These are phyloP conservation scores for Penicillium corylophilum DNA, from an alignment of 2,329 filamentous ascomycete genomes.

Conservation along the genomic window DNA sequence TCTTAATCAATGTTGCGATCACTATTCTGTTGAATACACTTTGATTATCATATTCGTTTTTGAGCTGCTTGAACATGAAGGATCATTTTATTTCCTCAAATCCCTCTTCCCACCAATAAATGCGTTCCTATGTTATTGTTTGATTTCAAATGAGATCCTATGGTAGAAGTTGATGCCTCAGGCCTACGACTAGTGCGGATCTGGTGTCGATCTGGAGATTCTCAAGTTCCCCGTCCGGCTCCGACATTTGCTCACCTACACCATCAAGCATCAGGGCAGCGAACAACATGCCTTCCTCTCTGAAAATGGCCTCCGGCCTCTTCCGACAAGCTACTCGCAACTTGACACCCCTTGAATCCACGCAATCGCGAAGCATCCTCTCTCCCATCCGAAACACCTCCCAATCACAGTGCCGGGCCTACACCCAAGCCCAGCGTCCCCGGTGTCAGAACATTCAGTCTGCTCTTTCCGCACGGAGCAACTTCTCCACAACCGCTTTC, in stretches of 20 bases:
- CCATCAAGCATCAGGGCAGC: neutral
- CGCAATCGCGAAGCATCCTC: constrained; percentile 15
- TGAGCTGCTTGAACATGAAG: neutral
- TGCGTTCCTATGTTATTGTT: too few species aligned
- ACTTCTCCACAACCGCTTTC: constrained; percentile 31
- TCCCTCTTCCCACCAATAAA: too few species aligned
- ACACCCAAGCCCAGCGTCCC: constrained; percentile 22
- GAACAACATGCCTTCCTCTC: constrained; percentile 28
- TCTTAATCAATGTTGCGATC: neutral
- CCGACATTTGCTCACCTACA: constrained; percentile 3
- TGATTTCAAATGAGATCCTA: too few species aligned
- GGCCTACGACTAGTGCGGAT: constrained; percentile 22
- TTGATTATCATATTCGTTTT: neutral
- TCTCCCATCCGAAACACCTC: constrained; percentile 19
- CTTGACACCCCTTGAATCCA: constrained; percentile 11
- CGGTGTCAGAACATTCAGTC: constrained; percentile 13
- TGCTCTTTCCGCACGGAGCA: constrained; percentile 10
- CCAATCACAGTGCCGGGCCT: constrained; percentile 23
- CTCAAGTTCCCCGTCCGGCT: constrained; percentile 14
- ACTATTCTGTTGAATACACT: neutral
- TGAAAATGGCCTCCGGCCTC: constrained; percentile 22
- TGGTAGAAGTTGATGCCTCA: constrained; percentile 3
- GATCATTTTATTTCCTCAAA: neutral
- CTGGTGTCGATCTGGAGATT: constrained; percentile 25
- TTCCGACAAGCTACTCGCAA: constrained; percentile 17